Base-by-base conservation (phyloP, 2,329 filamentous ascomycete genomes). In the Colletotrichum costaricense region DNA sequence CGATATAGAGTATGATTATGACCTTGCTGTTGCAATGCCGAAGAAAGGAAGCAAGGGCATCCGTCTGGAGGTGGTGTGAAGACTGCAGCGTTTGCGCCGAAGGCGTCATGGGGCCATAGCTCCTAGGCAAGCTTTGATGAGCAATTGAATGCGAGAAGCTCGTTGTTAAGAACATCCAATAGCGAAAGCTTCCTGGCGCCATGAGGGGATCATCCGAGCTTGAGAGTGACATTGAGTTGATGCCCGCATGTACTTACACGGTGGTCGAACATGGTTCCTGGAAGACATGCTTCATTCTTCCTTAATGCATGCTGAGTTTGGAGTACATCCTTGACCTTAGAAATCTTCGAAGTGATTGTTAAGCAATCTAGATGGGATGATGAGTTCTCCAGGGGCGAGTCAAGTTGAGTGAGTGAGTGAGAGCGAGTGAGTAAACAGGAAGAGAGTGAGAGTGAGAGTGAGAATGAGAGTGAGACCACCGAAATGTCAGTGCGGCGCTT, bases 1-100 rank as follows among this genome's bases (percentile, higher is more conserved):
- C 12, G 79, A 80, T 46, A 67, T 80, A 28, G 66, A 63, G 33
- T 79, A 79, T 8, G 77, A 79, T 46, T 74, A 77, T 35, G 78
- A 80, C 60, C 73, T 77, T 70, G 57, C 78, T 8, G 67, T 76
- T 3, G 73, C 77, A 19, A 63, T 77, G 74, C 70, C 75, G 11
- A 56, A 59, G 38, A 38, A 65, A 52, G 63, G 54, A n/a, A 72
- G 72, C 42, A 73, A 66, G 67, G 71, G 67, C 24, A 57, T 73
- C 2, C 59, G 56, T 38, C 24, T 72, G 8, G 58, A 63, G 26
- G 62, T 69, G 65, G 28, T 57, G 30, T 54, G 46, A 46, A 49
- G 38, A 35, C 8, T 42, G 38, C 38, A 19, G 14, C 19, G 42
- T 9, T 49, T 22, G 42, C 19, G 42, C 19, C 5, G 19, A 49